Base-by-base conservation (phyloP, 2,329 filamentous ascomycete genomes). In the Nigrospora osmanthi region DNA sequence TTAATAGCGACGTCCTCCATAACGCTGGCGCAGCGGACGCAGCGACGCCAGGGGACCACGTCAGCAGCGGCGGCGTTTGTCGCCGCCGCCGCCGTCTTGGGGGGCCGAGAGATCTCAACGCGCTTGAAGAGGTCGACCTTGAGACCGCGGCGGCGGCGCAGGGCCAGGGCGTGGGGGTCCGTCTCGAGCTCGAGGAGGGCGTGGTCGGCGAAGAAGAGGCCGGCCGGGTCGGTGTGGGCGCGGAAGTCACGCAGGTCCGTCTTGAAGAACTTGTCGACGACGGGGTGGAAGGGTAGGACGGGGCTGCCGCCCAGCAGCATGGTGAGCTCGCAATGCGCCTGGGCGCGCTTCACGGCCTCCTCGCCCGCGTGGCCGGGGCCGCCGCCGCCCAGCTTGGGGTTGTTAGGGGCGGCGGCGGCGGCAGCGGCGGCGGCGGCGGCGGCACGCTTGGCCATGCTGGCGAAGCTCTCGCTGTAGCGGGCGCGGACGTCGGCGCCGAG, bases 171-270 rank as follows among this genome's bases (percentile, higher is more conserved):
- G 15, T 68, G 66, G 13, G 64, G 63, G 47, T 82, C 78, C 43
- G 82, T 75, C 11, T 76, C 73, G 13, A 88, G 69, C 6, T 85
- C 84, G 11, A 93, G 70, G 59, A 87, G 76, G 40, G 72, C 72
- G 45, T 82, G 87, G 58, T 93, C 80, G 40, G 79, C 78, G 63
- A 89, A 85, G 65, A 86, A 87, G 40, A 95, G 71, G 48, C 75
- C 75, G 11, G 82, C 76, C 28, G 80, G 74, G 52, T 93, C 80
- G 11, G 82, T 73, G 44, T 76, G 71, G 6, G 69, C 68, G 35
- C 76, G 72, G 44, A 90, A 74, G 16, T 71, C 69, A 0, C 69
- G 70, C 28, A 89, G 64, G 38, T 81, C 76, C 28, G 70, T 68
- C 31, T 72, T 71, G 47, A 91, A 81, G 47, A 84, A 73, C 44